A percentile compares a stretch with the other conserved stretches of the same genome.
These are phyloP conservation scores for Aurinia saxatilis DNA, from an alignment of 345 rosid genomes.

Conservation along the genomic window DNA sequence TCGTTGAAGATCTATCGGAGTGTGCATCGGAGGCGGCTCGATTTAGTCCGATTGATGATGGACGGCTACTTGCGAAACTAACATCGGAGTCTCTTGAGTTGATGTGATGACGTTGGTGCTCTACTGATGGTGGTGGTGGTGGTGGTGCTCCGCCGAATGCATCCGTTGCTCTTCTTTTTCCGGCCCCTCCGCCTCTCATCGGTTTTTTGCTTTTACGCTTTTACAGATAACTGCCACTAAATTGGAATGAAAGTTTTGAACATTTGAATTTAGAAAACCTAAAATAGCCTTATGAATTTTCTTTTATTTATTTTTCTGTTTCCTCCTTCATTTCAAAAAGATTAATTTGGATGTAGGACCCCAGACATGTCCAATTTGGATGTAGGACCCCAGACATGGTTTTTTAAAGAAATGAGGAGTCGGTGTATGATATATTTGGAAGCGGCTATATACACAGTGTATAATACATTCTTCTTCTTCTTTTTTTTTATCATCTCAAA, in stretches of 20 bases:
- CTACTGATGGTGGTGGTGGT: slow-evolving; percentile 22
- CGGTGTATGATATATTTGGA: too few species aligned
- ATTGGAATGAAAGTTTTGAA: neutral
- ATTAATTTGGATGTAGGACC: too few species aligned
- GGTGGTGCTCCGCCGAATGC: slow-evolving; percentile 18
- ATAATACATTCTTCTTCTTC: too few species aligned
- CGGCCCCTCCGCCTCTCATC: slow-evolving; percentile 32
- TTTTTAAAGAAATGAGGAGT: too few species aligned
- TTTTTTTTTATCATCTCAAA: too few species aligned
- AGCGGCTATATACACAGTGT: too few species aligned
- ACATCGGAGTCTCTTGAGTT: slow-evolving; percentile 83
- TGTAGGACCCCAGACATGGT: too few species aligned
- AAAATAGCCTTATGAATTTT: too few species aligned
- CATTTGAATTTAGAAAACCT: too few species aligned
- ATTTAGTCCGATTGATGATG: slow-evolving; percentile 61
- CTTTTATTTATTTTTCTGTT: too few species aligned
- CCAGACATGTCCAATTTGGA: too few species aligned
- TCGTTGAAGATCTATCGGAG: slow-evolving; percentile 44
- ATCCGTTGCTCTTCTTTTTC: slow-evolving; percentile 20
- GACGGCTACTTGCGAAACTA: slow-evolving; percentile 84
- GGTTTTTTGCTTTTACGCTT: neutral
- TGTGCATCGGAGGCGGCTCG: slow-evolving; percentile 40
- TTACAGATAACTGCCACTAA: neutral
- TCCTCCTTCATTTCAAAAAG: too few species aligned
- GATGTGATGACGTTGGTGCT: slow-evolving; percentile 15